These are phyloP conservation scores for Nakazawaea wyomingensis DNA, from an alignment of 805 yeast species.

Conservation along the genomic window DNA sequence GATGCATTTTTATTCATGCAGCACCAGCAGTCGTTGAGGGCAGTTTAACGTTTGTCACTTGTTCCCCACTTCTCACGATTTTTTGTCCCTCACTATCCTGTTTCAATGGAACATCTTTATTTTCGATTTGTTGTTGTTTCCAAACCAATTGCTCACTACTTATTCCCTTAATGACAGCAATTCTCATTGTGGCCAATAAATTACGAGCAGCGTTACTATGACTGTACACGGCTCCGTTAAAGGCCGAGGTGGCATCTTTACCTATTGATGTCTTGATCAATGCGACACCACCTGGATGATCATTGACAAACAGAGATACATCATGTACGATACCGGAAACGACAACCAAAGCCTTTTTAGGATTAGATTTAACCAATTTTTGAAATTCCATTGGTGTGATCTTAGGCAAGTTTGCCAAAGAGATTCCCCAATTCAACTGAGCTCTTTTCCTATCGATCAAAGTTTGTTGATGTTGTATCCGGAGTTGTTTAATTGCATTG, in stretches of 20 bases:
- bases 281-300: conserved; percentile 91
- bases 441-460: conserved; percentile 71
- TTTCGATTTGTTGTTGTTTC: conserved; percentile 65
- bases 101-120: conserved; percentile 55
- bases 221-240: conserved; percentile 90
- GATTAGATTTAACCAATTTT: conserved; percentile 27
- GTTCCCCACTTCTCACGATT: conserved; percentile 58
- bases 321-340: conserved; percentile 92
- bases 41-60: conserved; percentile 41
- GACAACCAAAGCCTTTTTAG: conserved; percentile 54
- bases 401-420: conserved; percentile 80
- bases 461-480: conserved; percentile 79
- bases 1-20: too few relatives aligned
- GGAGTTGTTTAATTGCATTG: conserved; percentile 62
- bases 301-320: conserved; percentile 82
- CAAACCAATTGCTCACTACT: conserved; percentile 81
- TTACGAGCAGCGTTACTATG: conserved; percentile 94
- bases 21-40: conserved; percentile 56
- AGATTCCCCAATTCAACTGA: conserved; percentile 89
- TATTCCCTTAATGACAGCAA: conserved; percentile 69
- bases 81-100: conserved; percentile 48
- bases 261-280: conserved; percentile 79
- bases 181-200: conserved; percentile 87
- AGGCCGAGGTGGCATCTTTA: conserved; percentile 90
- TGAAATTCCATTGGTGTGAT: conserved; percentile 43